Evolutionary conservation across 352 stramenopile species (phyloP), one percentile per base, ranked within the genome.

Genomic region (Pythium periplocum): DNA sequence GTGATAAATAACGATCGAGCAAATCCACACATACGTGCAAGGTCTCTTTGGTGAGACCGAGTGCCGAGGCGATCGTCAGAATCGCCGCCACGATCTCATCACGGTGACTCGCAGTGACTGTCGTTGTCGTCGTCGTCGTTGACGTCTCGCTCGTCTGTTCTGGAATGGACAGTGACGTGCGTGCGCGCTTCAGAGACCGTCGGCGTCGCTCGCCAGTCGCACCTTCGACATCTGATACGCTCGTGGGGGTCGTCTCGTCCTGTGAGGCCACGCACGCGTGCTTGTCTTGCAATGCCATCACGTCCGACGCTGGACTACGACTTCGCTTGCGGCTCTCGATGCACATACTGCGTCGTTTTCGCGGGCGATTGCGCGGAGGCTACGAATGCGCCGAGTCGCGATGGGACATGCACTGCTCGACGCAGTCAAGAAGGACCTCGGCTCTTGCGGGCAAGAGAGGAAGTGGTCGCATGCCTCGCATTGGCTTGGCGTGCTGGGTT

Each of bases 81-180:
- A 86, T 70, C 31, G 75, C 75, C 4, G 69, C 73, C 3, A 86
- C 71, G 55, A 88, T 86, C 48, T 86, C 75, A 30, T 88, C 75
- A 9, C 78, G 69, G 49, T 86, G 73, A 9, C 35, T 52, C 30
- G 33, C 34, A 26, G 34, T 3, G 6, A 17, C 42, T 30, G 2
- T 46, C 36, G 17, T 31, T 44, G 6, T 49, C 32, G 43, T 26
- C n/a, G 3, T 7, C 37, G 11, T 59, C 30, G 10, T 30, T 43
- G 4, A 26, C 33, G 38, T 26, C 17, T 26, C 17, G 17, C 17
- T 26, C 17, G 17, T 26, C 17, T 26, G 17, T 26, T 26, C 17
- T 26, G 17, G 17, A 26, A 26, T 26, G 17, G 17, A 26, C 17
- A 26, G 17, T 26, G 17, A 0, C 17, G 17, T 26, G 17, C 17